Base-by-base conservation (phyloP, 2,329 filamentous ascomycete genomes). In the Penicillium sp. region DNA sequence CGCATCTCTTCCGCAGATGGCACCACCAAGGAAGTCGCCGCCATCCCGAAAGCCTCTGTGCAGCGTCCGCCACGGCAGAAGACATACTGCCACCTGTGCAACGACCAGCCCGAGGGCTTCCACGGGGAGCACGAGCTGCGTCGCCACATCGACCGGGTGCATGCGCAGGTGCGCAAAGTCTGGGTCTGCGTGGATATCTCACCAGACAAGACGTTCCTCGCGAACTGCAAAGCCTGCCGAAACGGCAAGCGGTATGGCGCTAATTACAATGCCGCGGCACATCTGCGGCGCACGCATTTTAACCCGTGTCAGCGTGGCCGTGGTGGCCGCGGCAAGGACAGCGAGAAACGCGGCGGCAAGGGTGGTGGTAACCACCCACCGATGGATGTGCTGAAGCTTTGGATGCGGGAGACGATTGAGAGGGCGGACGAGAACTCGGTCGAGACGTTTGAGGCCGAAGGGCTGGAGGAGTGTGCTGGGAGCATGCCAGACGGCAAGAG, bases 221-320 rank as follows among this genome's bases (percentile, higher is more conserved):
- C 82, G 53, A 89, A 90, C 66, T 97, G 93, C 84, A 96, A 96
- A 76, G 86, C 90, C 50, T 98, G 94, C 75, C 84, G 83, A 51
- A 83, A 84, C 47, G 79, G 84, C 57, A 97, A 96, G 80, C 84
- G 86, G 59, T 98, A 98, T 68, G 90, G 90, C 3, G 91, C 90
- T 15, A 95, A 97, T 78, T 97, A 98, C 78, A 98, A 98, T 69
- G 94, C 93, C 0, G 92, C 92, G 0, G 94, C 92, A 0, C 94
- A 98, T 73, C 83, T 98, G 8, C 86, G 93, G 43, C 88, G 94
- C 52, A 89, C 90, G 0, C 94, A 98, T 74, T 98, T 97, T 82
- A 90, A 90, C 71, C 88, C 85, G 1, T 83, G 84, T 66, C 84
- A 85, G 71, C 79, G 78, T 22, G 78, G 78, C 20, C 74, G 78